Evolutionary conservation across 2,329 filamentous ascomycete species (phyloP), one percentile per base, ranked within the genome.

Genomic region (Colletotrichum brevisporum): DNA sequence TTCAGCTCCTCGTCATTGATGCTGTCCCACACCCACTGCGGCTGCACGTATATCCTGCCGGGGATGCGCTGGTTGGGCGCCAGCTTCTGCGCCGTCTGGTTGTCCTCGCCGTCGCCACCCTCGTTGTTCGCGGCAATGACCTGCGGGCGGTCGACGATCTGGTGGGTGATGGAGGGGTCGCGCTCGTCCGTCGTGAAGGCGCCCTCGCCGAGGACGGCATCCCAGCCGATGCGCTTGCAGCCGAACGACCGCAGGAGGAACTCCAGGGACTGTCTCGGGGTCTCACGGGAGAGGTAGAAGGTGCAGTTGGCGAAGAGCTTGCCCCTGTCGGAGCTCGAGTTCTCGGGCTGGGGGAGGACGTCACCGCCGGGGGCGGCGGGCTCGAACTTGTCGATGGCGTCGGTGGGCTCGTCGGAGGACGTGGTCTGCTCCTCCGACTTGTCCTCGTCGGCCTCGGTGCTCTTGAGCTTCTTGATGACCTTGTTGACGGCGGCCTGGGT

Each of bases 11-110:
- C 94, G 53, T 96, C 93, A 79, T 99, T 99, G 79, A 97, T 84
- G 76, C 93, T 95, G 78, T 99, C 96, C 96, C 96, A 99, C 4
- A 99, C 90, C 95, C 97, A 99, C 79, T 99, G 96, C 21, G 96
- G 96, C 83, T 99, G 96, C 64, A 99, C 84, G 75, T 99, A 99
- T 72, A 90, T 94, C 73, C 96, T 89, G 43, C 95, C 95, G n/a
- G 95, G 94, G 71, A 98, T 92, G 70, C 94, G 90, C 72, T 90
- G 90, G 76, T 93, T 92, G 68, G 80, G 80, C 27, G 79, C 84
- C 63, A 90, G 82, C 78, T 86, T 88, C 78, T 86, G 88, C 55
- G 83, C 83, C 71, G 84, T 92, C 82, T 89, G 89, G 80, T 87
- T 91, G 74, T 91, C 89, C 72, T 88, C 86, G 31, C 74, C 83